Evolutionary conservation across 2,329 filamentous ascomycete genomes (phyloP), one percentile per base, ranked within the genome.

Genomic region (Ophiostoma perfectum): DNA sequence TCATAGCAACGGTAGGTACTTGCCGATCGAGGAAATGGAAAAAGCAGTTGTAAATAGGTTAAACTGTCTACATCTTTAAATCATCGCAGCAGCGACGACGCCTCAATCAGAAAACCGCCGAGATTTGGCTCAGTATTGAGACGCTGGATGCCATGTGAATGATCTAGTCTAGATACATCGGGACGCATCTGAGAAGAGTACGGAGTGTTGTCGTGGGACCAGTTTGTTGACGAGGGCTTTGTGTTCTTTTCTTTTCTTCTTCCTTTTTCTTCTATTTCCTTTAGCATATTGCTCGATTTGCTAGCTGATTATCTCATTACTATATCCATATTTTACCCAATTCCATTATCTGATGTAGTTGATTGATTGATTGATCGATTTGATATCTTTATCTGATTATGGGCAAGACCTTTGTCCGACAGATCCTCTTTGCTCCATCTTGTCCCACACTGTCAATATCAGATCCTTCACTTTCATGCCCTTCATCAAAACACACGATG

Each of bases 21-120:
- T 14, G 58, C 16, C 36, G 58, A 62, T 62, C 58, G 58, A 16
- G 27, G 36, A 62, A 38, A 41, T 62, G 36, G 58, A 62, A 62
- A 41, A 62, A 62, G 36, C 36, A 3, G 58, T 41, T 6, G 16
- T 62, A n/a, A 62, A 38, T 14, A 8, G 27, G 18, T 41, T 62
- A n/a, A 62, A 38, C 27, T 8, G 27, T 38, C 14, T 36, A 41
- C 16, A 62, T 41, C 58, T 60, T 60, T 60, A 47, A 47, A 27
- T 27, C 27, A 27, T 27, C 27, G 27, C 27, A 27, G 27, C 49
- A 55, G 27, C 49, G 49, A 55, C 49, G 27, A 55, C 49, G 11
- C 9, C 8, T 18, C n/a, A 55, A 55, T n/a, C n/a, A 55, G 49
- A n/a, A 55, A 55, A 4, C 18, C 2, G 3, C 18, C 18, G 49